Percentiles rank a stretch among this genome's conserved stretches.
Evolutionary conservation across 192 early-diverging fungal species (phyloP).

Genomic region (Cetraspora pellucida): DNA sequence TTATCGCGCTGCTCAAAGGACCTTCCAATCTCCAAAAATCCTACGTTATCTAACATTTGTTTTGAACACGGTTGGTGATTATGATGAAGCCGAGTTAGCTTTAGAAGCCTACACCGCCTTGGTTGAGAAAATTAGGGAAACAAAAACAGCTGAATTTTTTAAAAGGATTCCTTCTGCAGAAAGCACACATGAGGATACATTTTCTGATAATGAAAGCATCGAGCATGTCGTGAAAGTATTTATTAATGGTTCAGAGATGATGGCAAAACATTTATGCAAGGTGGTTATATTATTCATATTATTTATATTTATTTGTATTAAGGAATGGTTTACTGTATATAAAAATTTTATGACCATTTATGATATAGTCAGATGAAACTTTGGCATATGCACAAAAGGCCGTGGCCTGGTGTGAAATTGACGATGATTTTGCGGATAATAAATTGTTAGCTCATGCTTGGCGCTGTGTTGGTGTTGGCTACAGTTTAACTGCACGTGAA

Average conservation of each 20-base stretch:
- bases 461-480: constrained; percentile 42
- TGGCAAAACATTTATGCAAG: constrained; percentile 31
- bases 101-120: constrained; percentile 63
- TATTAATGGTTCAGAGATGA: constrained; percentile 4
- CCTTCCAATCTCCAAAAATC: constrained; percentile 72
- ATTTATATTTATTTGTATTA: neutral
- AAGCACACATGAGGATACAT: neutral
- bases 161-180: constrained; percentile 1
- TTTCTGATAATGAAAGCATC: neutral
- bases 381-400: constrained; percentile 29
- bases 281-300: neutral
- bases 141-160: constrained; percentile 11
- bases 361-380: constrained; percentile 2
- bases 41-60: constrained; percentile 64
- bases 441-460: constrained; percentile 36
- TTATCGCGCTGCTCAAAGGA: constrained; percentile 64
- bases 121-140: constrained; percentile 40
- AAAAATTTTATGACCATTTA: neutral
- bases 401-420: neutral
- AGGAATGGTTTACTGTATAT: neutral
- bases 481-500: constrained; percentile 44
- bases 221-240: constrained; percentile 3
- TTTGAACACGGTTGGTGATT: constrained; percentile 66
- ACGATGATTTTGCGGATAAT: neutral
- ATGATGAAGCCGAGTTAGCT: constrained; percentile 74